Conservation (phyloP, 2,329 filamentous ascomycete species). For the Claviceps capensis region DNA sequence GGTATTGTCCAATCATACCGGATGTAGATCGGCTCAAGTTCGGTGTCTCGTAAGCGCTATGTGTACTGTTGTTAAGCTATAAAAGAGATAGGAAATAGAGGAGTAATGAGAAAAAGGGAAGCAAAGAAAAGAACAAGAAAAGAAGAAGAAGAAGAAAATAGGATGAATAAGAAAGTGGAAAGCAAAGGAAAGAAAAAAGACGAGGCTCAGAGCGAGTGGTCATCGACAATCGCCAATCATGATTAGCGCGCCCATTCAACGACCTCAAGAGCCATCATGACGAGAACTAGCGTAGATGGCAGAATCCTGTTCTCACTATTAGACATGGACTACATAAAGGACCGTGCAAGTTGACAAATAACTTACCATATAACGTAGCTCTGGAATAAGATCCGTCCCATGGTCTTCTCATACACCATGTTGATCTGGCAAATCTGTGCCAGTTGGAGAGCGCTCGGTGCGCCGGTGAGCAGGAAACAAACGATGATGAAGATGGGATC, state of each 20-base stretch:
- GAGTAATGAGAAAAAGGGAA: neutral
- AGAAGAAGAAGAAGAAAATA: neutral
- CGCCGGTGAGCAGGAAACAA: conserved; percentile 89
- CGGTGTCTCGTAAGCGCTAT: neutral
- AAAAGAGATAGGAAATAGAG: too few relatives aligned
- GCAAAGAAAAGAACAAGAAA: neutral
- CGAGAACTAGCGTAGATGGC: conserved; percentile 78
- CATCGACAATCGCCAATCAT: neutral
- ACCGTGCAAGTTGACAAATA: conserved; percentile 7
- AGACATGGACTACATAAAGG: conserved; percentile 11
- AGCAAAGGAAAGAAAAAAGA: neutral
- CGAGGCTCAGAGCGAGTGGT: too few relatives aligned
- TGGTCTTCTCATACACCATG: conserved; percentile 85
- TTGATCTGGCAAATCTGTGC: conserved; percentile 99
- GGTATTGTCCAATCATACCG: neutral
- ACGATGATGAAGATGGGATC: conserved; percentile 98
- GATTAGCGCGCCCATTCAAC: conserved; percentile 62
- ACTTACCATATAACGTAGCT: conserved; percentile 74
- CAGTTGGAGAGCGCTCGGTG: conserved; percentile 83
- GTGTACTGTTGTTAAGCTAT: too few relatives aligned
- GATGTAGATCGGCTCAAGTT: neutral
- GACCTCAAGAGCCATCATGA: conserved; percentile 83
- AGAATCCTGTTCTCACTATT: conserved; percentile 53
- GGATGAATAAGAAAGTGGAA: neutral
- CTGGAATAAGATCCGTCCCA: conserved; percentile 87